A percentile compares a stretch with the other conserved stretches of the same genome.
These are phyloP conservation scores for Blastobotrys elegans DNA, from an alignment of 1,139 yeast genomes.

Conservation along the genomic window DNA sequence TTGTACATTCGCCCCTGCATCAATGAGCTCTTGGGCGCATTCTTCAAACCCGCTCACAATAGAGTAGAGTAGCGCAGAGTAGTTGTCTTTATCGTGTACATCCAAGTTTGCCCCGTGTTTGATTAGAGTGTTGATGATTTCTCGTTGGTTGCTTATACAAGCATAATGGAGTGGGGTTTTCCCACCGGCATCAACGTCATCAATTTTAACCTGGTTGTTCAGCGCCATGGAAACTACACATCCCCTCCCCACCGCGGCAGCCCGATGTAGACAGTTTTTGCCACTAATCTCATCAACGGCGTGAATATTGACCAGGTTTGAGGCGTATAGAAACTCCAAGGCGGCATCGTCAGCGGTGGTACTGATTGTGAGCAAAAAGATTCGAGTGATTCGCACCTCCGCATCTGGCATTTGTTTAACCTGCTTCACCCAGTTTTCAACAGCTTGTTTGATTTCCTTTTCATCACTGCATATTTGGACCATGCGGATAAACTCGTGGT, in stretches of 20 bases:
- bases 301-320: constrained; percentile 37
- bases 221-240: constrained; percentile 38
- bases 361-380: constrained; percentile 59
- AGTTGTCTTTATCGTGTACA: constrained; percentile 40
- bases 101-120: constrained; percentile 35
- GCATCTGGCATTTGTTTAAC: constrained; percentile 43
- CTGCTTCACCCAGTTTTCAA: constrained; percentile 46
- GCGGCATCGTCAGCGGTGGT: constrained; percentile 40
- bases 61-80: constrained; percentile 71
- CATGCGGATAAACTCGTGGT: constrained; percentile 54
- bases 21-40: constrained; percentile 45
- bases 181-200: constrained; percentile 61
- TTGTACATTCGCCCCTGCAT: constrained; percentile 37
- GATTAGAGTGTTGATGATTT: constrained; percentile 33
- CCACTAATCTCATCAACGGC: constrained; percentile 41
- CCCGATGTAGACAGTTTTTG: constrained; percentile 45
- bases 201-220: constrained; percentile 33
- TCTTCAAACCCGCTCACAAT: constrained; percentile 64
- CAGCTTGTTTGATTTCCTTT: constrained; percentile 21
- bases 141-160: constrained; percentile 40
- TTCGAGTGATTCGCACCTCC: constrained; percentile 50
- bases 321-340: constrained; percentile 36
- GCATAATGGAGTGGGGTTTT: constrained; percentile 87
- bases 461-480: constrained; percentile 28
- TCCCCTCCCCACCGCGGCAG: constrained; percentile 37